A percentile compares a stretch with the other conserved stretches of the same genome.
Conservation (phyloP, 805 yeast species). For the Komagataella pseudopastoris region DNA sequence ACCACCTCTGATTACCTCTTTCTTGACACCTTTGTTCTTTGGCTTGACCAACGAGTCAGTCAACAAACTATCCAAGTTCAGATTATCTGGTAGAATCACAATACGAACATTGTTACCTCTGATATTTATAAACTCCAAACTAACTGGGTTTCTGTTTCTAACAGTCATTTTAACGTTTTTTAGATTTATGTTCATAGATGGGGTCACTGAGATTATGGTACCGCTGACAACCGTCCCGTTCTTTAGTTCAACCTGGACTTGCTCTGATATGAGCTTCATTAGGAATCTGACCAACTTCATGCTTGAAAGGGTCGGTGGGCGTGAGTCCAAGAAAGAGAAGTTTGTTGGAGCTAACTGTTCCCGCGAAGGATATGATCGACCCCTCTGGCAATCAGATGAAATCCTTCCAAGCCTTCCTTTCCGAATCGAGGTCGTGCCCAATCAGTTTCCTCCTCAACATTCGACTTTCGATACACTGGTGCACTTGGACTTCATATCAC, state of each 20-base stretch:
- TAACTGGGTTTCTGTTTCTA: constrained; percentile 52
- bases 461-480: neutral
- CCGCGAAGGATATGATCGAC: neutral
- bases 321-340: neutral
- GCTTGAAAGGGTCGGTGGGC: neutral
- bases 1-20: constrained; percentile 1
- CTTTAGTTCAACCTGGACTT: constrained; percentile 82
- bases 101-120: constrained; percentile 85
- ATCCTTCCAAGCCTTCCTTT: neutral
- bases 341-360: neutral
- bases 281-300: constrained; percentile 68
- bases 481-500: neutral
- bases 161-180: constrained; percentile 72
- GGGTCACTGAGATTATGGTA: constrained; percentile 71
- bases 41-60: constrained; percentile 33
- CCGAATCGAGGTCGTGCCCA: neutral
- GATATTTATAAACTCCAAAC: constrained; percentile 66
- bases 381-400: too few relatives aligned
- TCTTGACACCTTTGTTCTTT: constrained; percentile 16
- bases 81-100: constrained; percentile 72
- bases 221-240: constrained; percentile 85
- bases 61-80: constrained; percentile 55
- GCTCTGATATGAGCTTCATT: constrained; percentile 75
- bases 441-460: neutral
- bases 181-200: constrained; percentile 79